A percentile compares a stretch with the other conserved stretches of the same genome.
These are phyloP conservation scores for Penicillium samsonianum DNA, from an alignment of 495 filamentous ascomycete species.

Conservation along the genomic window DNA sequence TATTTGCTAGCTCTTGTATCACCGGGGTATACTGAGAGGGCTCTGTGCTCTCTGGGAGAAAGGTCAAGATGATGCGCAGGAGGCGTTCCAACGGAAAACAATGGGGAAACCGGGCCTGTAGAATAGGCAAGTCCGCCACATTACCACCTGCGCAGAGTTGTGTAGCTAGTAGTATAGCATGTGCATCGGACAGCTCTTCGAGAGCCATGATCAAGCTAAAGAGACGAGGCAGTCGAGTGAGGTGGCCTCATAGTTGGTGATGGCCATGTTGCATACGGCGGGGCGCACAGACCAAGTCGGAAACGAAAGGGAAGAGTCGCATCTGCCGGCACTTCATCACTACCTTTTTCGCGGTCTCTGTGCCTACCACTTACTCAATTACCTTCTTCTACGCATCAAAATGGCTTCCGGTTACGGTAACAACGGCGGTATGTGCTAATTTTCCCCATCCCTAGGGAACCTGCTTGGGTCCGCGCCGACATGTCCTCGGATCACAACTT, in stretches of 20 bases:
- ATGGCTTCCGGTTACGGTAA: slow-evolving; percentile 86
- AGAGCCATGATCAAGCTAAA: slow-evolving; percentile 39
- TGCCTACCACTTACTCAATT: slow-evolving; percentile 29
- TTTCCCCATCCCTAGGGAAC: slow-evolving; percentile 2
- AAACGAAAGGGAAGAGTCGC: slow-evolving; percentile 41
- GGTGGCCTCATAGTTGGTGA: slow-evolving; percentile 30
- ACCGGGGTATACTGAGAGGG: slow-evolving; percentile 64
- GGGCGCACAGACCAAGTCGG: slow-evolving; percentile 46
- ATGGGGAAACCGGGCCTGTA: slow-evolving; percentile 59
- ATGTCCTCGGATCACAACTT: slow-evolving; percentile 20
- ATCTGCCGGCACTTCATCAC: slow-evolving; percentile 35
- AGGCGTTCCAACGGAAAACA: slow-evolving; percentile 66
- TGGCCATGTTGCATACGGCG: slow-evolving; percentile 30
- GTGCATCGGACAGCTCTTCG: slow-evolving; percentile 47
- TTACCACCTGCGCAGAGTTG: slow-evolving; percentile 53
- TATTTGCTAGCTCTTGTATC: slow-evolving; percentile 55
- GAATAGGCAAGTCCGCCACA: slow-evolving; percentile 59
- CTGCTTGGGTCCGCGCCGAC: slow-evolving; percentile 17
- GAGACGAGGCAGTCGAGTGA: slow-evolving; percentile 14
- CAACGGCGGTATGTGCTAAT: slow-evolving; percentile 64
- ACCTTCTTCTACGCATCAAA: slow-evolving; percentile 30
- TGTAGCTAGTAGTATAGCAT: slow-evolving; percentile 51
- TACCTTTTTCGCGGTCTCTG: slow-evolving; percentile 28
- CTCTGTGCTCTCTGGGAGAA: slow-evolving; percentile 73
- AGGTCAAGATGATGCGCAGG: slow-evolving; percentile 80